These are phyloP conservation scores for Aspergillus alliaceus DNA, from an alignment of 2,329 filamentous ascomycete genomes.

Conservation along the genomic window DNA sequence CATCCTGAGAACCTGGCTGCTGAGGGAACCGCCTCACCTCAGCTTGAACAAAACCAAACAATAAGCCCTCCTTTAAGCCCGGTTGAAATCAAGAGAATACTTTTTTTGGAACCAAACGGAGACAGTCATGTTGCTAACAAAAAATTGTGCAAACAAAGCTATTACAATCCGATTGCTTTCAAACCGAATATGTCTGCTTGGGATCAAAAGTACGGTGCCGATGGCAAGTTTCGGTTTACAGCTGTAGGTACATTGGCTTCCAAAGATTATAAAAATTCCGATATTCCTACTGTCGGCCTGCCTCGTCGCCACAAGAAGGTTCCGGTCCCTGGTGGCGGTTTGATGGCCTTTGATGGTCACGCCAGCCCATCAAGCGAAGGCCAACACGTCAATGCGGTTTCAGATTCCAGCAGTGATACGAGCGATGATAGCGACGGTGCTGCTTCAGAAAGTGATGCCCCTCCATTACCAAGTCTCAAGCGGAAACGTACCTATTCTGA, in stretches of 20 bases:
- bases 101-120: conserved; percentile 36
- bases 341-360: conserved; percentile 5
- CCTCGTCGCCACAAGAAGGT: conserved; percentile 24
- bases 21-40: conserved; percentile 13
- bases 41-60: conserved; percentile 24
- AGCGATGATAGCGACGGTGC: conserved; percentile 31
- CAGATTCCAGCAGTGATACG: conserved; percentile 27
- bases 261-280: conserved; percentile 7
- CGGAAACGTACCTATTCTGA: conserved; percentile 37
- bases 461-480: conserved; percentile 28
- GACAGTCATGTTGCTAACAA: conserved; percentile 7
- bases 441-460: conserved; percentile 20
- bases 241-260: conserved; percentile 7
- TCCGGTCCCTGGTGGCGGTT: background rate
- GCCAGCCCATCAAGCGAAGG: conserved; percentile 10
- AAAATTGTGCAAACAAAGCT: conserved; percentile 36
- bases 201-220: conserved; percentile 54
- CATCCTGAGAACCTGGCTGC: conserved; percentile 6
- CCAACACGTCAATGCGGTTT: conserved; percentile 18
- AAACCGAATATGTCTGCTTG: conserved; percentile 48
- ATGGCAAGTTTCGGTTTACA: conserved; percentile 48
- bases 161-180: conserved; percentile 55
- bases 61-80: conserved; percentile 44
- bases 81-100: conserved; percentile 44
- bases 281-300: conserved; percentile 42